Base-by-base conservation (phyloP, 139 green algal species). In the Tetradesmus lagerheimii region DNA sequence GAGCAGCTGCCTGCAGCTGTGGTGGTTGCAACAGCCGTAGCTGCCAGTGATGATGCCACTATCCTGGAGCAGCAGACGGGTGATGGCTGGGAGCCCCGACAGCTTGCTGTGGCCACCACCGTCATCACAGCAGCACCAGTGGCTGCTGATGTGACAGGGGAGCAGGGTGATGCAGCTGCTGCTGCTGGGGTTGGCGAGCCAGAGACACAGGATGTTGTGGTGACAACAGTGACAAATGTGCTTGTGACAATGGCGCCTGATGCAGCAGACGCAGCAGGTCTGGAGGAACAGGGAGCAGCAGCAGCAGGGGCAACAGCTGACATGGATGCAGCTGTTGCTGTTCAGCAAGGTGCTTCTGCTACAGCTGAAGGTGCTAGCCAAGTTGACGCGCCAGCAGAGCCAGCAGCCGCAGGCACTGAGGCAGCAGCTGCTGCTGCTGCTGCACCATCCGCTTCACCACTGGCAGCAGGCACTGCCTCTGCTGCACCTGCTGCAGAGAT, bases 21-120 rank as follows among this genome's bases (percentile, higher is more conserved):
- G 37, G 83, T 78, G 8, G 35, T 38, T 50, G 82, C 53, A 18
- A 45, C 80, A 79, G 82, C 82, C 37, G 53, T 41, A 18, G 62
- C 35, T 79, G 82, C 23, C 4, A 27, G 29, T 2, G 53, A 39
- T 35, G 82, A 57, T 45, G 66, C 8, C 50, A 79, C 57, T 27
- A 37, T 8, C 57, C 35, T 57, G 27, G 53, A 25, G n/a, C 47
- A 71, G n/a, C 4, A 29, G 29, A 29, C 47, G 14, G 80, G 34
- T 45, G 41, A 62, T 18, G 64, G 83, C 38, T 88, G 83, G 83
- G 38, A 80, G 64, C 83, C 83, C 3, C 64, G 29, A 12, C 83
- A 88, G 64, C 41, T 80, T 25, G 37, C 62, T 43, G 62, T 88
- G 27, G 27, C 23, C 16, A 88, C 64, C 27, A 80, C 64, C 1